phyloP scores from a whole-genome alignment of 1,284 basidiomycete species.

The Phaffia rhodozyma region DNA sequence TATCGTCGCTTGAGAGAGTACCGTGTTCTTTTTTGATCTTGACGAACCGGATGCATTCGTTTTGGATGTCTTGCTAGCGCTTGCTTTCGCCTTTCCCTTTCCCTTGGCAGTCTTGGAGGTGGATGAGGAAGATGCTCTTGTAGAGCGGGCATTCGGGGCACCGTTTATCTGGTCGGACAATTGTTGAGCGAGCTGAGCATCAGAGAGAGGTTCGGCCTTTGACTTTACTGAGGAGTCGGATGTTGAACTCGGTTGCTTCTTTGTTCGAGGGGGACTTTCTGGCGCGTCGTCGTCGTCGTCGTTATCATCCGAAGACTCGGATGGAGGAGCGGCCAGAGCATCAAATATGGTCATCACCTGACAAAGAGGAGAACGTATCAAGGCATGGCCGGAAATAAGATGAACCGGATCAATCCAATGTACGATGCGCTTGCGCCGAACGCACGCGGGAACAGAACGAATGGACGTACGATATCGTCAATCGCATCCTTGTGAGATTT shows the following conservation, averaged over 20 bases:
- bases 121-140: conserved; percentile 24
- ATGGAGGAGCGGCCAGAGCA: conserved; percentile 2
- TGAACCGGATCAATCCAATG: not conserved
- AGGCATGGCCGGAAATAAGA: not conserved
- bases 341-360: not conserved
- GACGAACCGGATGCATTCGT: not conserved
- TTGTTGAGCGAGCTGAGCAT: conserved; percentile 9
- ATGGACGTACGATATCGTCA: conserved; percentile 28
- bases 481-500: conserved; percentile 22
- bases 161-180: conserved; percentile 12
- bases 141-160: conserved; percentile 1
- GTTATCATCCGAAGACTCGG: not conserved
- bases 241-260: not conserved
- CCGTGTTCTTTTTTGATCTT: conserved; percentile 14
- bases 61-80: not conserved
- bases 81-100: conserved; percentile 10
- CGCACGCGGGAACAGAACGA: not conserved
- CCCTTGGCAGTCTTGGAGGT: conserved; percentile 16
- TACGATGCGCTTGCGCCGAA: not conserved
- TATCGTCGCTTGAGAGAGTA: conserved; percentile 9
- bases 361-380: not conserved
- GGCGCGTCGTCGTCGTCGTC: not conserved
- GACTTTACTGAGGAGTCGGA: conserved; percentile 17
- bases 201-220: conserved; percentile 19
- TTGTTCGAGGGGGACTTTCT: not conserved